Evolutionary conservation across 2,329 filamentous ascomycete species (phyloP), one percentile per base, ranked within the genome.

Genomic region (Aspergillus sp.): DNA sequence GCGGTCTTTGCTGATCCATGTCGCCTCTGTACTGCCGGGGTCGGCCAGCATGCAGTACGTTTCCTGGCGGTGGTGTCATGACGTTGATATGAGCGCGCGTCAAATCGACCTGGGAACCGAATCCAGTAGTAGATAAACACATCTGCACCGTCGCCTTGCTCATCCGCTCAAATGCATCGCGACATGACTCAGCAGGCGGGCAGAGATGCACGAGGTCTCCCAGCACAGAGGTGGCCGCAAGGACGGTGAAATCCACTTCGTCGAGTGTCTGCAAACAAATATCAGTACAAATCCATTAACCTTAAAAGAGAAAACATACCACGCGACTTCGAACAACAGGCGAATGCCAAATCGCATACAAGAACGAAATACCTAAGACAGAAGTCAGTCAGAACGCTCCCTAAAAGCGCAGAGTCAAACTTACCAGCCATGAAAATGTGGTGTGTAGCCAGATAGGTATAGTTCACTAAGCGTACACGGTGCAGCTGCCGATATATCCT

Each of bases 261-360:
- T 96, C 88, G 64, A 94, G 82, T 5, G 82, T 84, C 69, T 72
- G 40, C 34, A 37, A 35, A n/a, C 3, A 12, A 24, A 37, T 4
- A 15, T 15, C 8, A 19, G 11, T 13, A 17, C 16, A 22, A 10
- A 16, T 20, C n/a, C n/a, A 19, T 8, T 11, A 19, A 16, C 16
- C 8, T 26, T n/a, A 11, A 20, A 10, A 12, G 8, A 19, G 22
- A 6, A 12, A 41, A 68, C 82, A 65, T 74, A 89, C 84, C 59
- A 96, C 66, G 35, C 84, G 78, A 55, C 82, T 86, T 48, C 89
- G 76, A 30, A 96, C 89, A 33, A 85, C 74, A 4, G 85, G 78
- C 8, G 89, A 95, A 60, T 96, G 89, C 89, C 89, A 96, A 36
- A 96, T 91, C 13, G 91, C 88, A 59, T 95, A 96, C 2, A 96